Percentiles rank a stretch among this genome's conserved stretches.
These are phyloP conservation scores for Aspergillus udagawae DNA, from an alignment of 2,329 filamentous ascomycete species.

Conservation along the genomic window DNA sequence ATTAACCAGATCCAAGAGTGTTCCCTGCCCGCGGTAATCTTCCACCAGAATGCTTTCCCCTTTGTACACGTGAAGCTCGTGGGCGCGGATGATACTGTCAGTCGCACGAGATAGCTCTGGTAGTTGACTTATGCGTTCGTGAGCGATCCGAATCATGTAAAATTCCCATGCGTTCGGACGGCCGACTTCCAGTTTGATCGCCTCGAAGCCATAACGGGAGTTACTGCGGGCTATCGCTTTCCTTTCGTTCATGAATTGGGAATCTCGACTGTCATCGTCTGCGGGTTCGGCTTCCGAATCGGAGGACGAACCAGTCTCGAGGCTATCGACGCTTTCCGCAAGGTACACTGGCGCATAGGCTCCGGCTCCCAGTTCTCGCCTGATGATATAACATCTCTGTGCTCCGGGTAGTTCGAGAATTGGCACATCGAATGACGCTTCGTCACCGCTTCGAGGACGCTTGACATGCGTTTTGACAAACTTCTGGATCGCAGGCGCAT, in stretches of 20 bases:
- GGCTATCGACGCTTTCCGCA: conserved; percentile 65
- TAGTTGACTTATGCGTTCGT: conserved; percentile 62
- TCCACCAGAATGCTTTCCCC: conserved; percentile 88
- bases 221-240: conserved; percentile 16
- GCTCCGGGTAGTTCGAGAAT: conserved; percentile 65
- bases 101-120: conserved; percentile 62
- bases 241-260: conserved; percentile 48
- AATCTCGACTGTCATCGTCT: conserved; percentile 50
- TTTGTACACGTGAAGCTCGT: conserved; percentile 87
- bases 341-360: conserved; percentile 96
- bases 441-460: conserved; percentile 47
- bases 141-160: conserved; percentile 83
- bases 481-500: conserved; percentile 72
- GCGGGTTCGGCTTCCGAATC: conserved; percentile 31
- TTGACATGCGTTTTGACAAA: conserved; percentile 66
- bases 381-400: conserved; percentile 68
- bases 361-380: conserved; percentile 82
- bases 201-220: conserved; percentile 63
- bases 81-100: conserved; percentile 74
- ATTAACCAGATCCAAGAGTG: conserved; percentile 92
- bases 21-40: conserved; percentile 83
- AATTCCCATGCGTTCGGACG: conserved; percentile 93
- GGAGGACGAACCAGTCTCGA: conserved; percentile 32
- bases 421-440: conserved; percentile 59
- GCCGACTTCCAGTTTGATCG: conserved; percentile 83